Base-by-base conservation (phyloP, 1,139 yeast species). In the Geotrichum candidum region DNA sequence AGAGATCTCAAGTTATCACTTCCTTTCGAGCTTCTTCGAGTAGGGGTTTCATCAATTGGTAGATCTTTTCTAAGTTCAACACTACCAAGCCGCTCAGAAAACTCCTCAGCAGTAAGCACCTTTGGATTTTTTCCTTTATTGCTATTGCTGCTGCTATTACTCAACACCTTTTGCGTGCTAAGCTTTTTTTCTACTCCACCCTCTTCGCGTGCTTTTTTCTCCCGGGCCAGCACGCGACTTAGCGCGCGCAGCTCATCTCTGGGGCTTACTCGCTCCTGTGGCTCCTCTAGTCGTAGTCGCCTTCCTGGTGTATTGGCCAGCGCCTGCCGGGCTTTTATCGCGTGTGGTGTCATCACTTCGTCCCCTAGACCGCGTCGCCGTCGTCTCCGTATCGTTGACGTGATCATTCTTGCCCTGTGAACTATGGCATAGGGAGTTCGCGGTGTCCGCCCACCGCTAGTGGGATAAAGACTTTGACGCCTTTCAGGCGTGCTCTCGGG, bases 351-450 rank as follows among this genome's bases (percentile, higher is more conserved):
- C 59, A 60, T 52, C 15, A 55, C 54, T 41, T 55, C 59, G 23
- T 60, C 56, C 29, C 50, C 50, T n/a, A 51, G 56, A 22, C 50
- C n/a, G 38, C 48, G 51, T 38, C 56, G 48, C 46, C 61, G 55
- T 27, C 56, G 52, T 53, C 60, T 23, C 29, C 62, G 57, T 25
- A 60, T 60, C 15, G 62, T 60, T 9, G 59, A 56, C 10, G 59
- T 51, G 25, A 60, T 60, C 59, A 56, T 56, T 23, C 62, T 54
- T n/a, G 62, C 62, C 38, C 50, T 56, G 50, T 56, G 57, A n/a
- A 60, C 62, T 13, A 53, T 60, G 4, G 62, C 62, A 53, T 60
- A 60, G 5, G 62, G 62, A 2, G 62, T 60, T n/a, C 56, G 35
- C 23, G 62, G 62, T 1, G 58, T 56, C 41, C 50, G 59, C 15